Conservation (phyloP, 2,329 filamentous ascomycete genomes). For the Phyllosticta paracitricarpa region DNA sequence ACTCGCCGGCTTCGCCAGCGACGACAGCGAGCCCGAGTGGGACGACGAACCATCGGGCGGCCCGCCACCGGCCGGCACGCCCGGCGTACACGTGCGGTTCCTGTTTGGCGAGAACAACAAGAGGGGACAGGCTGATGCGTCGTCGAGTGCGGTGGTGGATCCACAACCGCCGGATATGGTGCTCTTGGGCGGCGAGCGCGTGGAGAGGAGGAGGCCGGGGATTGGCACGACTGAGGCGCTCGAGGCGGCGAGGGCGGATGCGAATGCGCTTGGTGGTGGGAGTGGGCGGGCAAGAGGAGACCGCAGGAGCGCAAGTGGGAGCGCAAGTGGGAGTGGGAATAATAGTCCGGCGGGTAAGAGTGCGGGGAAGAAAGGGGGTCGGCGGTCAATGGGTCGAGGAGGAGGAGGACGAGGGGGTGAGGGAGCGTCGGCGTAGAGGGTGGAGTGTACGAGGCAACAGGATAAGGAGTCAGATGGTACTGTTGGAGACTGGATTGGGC, state of each 20-base stretch:
- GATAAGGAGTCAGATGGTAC: not conserved
- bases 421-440: not conserved
- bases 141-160: too few relatives aligned
- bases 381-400: not conserved
- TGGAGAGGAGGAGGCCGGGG: not conserved
- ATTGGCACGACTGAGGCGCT: too few relatives aligned
- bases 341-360: not conserved
- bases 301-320: not conserved
- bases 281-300: too few relatives aligned
- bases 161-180: not conserved
- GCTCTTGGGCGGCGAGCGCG: not conserved
- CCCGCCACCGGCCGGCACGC: not conserved
- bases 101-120: not conserved
- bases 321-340: not conserved
- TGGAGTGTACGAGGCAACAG: not conserved
- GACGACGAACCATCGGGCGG: constrained; percentile 5
- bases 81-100: not conserved
- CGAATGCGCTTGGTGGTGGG: too few relatives aligned
- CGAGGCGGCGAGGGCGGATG: too few relatives aligned
- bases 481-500: too few relatives aligned
- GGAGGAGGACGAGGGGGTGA: not conserved
- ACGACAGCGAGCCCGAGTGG: constrained; percentile 9
- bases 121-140: not conserved
- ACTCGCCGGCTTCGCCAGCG: constrained; percentile 18
- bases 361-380: not conserved